phyloP scores from a whole-genome alignment of 768 basidiomycete species.

The Aureoboletus auriporus region DNA sequence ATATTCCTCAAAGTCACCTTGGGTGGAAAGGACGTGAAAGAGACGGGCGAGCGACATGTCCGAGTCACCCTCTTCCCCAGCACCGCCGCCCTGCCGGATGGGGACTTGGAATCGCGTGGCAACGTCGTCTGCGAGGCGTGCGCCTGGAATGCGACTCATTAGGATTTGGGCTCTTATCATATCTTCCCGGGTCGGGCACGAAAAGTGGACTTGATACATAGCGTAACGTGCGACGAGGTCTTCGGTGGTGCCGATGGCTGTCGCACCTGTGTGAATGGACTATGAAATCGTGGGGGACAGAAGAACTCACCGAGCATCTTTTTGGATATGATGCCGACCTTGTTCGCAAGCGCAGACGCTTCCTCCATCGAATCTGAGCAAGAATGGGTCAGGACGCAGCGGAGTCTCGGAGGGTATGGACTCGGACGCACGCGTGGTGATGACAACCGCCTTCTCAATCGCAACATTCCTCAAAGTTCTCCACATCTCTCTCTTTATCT shows the following conservation, averaged over 20 bases:
- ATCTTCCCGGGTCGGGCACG: conserved; percentile 61
- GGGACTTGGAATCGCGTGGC: conserved; percentile 76
- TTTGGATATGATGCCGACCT: conserved; percentile 73
- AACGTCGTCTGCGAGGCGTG: conserved; percentile 67
- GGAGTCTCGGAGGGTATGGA: no score
- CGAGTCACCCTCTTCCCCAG: background rate
- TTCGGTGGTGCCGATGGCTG: conserved; percentile 65
- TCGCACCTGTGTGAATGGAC: no score
- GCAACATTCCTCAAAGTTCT: conserved; percentile 60
- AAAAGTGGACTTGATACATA: conserved; percentile 75
- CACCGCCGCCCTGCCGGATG: conserved; percentile 24
- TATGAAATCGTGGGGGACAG: background rate
- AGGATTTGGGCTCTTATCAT: conserved; percentile 51
- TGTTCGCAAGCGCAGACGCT: conserved; percentile 70
- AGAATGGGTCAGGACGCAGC: no score
- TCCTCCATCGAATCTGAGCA: conserved; percentile 76
- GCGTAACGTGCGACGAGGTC: conserved; percentile 64
- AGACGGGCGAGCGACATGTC: conserved; percentile 51
- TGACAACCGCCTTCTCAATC: conserved; percentile 63
- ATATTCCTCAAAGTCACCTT: conserved; percentile 58
- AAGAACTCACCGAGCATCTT: conserved; percentile 54
- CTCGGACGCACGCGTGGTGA: conserved; percentile 58
- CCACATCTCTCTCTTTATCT: conserved; percentile 86
- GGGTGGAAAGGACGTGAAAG: conserved; percentile 50
- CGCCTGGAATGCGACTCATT: conserved; percentile 60